A percentile compares a stretch with the other conserved stretches of the same genome.
Evolutionary conservation across 2,329 filamentous ascomycete species (phyloP).

Genomic region (Cercospora beticola): DNA sequence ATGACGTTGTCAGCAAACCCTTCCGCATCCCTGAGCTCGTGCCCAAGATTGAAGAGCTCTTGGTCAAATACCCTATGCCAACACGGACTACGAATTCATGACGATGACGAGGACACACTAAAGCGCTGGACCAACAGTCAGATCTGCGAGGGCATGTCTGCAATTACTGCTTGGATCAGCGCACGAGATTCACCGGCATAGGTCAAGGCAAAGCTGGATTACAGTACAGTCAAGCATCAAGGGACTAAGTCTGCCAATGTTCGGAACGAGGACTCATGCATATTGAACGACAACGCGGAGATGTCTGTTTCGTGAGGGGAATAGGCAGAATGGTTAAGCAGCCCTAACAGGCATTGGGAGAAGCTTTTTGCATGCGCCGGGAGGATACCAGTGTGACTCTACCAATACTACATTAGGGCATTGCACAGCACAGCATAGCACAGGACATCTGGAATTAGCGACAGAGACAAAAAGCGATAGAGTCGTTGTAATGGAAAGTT

Average conservation of each 20-base stretch:
- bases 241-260: neutral
- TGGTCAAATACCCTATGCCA: constrained; percentile 36
- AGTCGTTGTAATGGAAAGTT: neutral
- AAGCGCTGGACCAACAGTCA: neutral
- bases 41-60: constrained; percentile 53
- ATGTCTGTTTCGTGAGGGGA: neutral
- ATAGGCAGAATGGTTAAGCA: neutral
- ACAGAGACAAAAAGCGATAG: constrained; percentile 6
- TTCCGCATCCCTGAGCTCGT: constrained; percentile 53
- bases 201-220: neutral
- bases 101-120: neutral
- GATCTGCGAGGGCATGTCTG: neutral
- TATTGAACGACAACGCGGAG: neutral
- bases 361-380: neutral
- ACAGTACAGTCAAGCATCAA: neutral
- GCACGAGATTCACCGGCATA: neutral
- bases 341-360: neutral
- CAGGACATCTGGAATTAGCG: neutral
- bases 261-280: neutral
- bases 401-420: constrained; percentile 15
- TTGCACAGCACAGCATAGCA: neutral
- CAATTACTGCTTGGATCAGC: neutral
- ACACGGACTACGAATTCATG: neutral
- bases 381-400: too few relatives aligned
- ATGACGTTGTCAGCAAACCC: constrained; percentile 53